These are phyloP conservation scores for Beta macrorhiza DNA, from an alignment of 179 eudicot species.

Conservation along the genomic window DNA sequence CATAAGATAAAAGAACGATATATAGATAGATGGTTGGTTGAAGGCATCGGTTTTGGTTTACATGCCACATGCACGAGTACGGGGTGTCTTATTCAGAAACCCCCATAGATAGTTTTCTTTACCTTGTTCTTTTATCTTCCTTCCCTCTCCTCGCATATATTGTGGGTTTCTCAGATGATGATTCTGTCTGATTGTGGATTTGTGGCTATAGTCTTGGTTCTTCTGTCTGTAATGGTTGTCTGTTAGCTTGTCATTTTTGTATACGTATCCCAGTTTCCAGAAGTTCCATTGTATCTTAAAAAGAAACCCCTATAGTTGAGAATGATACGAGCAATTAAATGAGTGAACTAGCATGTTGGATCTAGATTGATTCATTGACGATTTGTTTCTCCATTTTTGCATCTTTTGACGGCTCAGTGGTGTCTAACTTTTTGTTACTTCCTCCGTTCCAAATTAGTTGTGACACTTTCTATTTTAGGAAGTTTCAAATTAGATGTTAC, in stretches of 20 bases:
- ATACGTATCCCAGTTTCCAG: too few species aligned
- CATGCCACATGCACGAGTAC: constrained; percentile 21
- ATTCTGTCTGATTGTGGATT: constrained; percentile 6
- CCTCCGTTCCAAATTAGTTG: too few species aligned
- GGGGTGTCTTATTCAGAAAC: background rate
- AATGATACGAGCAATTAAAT: background rate
- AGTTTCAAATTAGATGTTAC: too few species aligned
- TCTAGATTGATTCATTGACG: constrained; percentile 18
- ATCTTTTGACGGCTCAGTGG: background rate
- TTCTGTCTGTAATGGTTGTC: too few species aligned
- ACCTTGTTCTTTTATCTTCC: background rate
- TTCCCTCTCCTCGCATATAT: background rate
- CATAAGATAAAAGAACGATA: background rate
- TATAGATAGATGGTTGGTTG: constrained; percentile 9
- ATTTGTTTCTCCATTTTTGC: background rate
- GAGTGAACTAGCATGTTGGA: constrained; percentile 16
- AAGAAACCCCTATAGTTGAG: constrained; percentile 13
- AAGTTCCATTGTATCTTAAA: constrained; percentile 6
- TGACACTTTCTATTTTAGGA: too few species aligned
- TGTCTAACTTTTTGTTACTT: too few species aligned
- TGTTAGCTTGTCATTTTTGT: too few species aligned
- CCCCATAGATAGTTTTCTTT: background rate
- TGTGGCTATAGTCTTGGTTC: too few species aligned
- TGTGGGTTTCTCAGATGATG: constrained; percentile 1
- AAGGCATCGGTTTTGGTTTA: constrained; percentile 23